Conservation (phyloP, 106 monocot genomes). For the Narthecium ossifragum region DNA sequence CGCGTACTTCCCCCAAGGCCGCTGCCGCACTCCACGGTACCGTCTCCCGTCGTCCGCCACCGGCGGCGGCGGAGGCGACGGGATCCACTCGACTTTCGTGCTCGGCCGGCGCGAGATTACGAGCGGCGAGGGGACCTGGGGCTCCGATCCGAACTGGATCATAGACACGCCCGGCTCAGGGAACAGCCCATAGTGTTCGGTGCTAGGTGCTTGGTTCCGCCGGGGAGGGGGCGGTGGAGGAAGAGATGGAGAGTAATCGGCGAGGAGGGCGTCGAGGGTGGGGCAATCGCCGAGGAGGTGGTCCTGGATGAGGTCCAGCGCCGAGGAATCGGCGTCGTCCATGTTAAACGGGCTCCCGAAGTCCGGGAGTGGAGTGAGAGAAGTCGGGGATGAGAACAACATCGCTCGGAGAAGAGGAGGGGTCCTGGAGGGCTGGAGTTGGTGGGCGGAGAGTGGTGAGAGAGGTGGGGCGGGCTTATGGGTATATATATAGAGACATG, state of each 20-base stretch:
- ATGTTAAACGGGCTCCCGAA: not conserved
- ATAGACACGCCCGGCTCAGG: no score
- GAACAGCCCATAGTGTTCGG: no score
- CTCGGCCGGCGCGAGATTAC: not conserved
- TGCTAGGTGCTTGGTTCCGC: no score
- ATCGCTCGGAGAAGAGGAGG: not conserved
- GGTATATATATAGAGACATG: not conserved
- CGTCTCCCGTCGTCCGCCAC: no score
- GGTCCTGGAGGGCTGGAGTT: no score
- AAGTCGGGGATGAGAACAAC: not conserved
- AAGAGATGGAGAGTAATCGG: not conserved
- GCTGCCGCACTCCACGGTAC: not conserved
- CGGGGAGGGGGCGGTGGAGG: not conserved
- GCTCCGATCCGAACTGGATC: no score
- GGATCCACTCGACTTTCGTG: constrained; percentile 1
- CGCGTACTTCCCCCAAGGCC: no score
- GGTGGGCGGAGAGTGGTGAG: not conserved
- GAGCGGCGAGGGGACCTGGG: not conserved
- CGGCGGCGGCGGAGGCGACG: no score
- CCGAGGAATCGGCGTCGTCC: not conserved
- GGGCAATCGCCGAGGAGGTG: constrained; percentile 1
- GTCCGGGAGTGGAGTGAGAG: not conserved
- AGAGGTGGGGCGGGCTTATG: not conserved
- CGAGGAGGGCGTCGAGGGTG: not conserved
- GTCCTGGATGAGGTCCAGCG: not conserved